Percentiles rank a stretch among this genome's conserved stretches.
phyloP scores from a whole-genome alignment of 768 basidiomycete species.

The Lentinula detonsa region DNA sequence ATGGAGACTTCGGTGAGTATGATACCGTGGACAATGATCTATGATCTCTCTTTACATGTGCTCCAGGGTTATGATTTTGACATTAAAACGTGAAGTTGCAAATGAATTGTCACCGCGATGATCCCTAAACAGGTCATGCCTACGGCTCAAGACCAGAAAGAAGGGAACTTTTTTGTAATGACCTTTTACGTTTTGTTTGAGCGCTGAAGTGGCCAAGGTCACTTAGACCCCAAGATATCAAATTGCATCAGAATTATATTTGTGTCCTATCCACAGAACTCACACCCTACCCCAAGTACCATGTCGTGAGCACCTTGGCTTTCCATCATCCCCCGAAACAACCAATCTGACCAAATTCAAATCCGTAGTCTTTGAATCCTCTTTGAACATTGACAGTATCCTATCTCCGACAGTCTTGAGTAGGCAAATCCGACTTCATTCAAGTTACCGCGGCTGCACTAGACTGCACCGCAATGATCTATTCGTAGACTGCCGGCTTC shows the following conservation, averaged over 20 bases:
- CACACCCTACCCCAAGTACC: neutral
- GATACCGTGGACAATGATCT: too few relatives aligned
- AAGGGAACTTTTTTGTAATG: neutral
- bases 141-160: neutral
- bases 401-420: neutral
- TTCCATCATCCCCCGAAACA: neutral
- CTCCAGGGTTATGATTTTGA: neutral
- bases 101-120: neutral
- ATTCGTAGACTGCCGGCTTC: neutral
- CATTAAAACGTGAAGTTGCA: neutral
- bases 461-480: neutral
- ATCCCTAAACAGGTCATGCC: too few relatives aligned
- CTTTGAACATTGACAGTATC: too few relatives aligned
- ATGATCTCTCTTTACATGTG: neutral
- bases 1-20: too few relatives aligned
- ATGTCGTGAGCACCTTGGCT: neutral
- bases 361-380: neutral
- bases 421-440: neutral
- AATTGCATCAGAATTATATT: neutral
- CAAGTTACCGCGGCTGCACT: neutral
- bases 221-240: neutral
- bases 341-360: neutral
- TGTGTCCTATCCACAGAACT: neutral
- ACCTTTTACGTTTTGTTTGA: neutral
- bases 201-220: neutral